Percentiles rank a stretch among this genome's conserved stretches.
Conservation (phyloP, 495 filamentous ascomycete species). For the Tuber indicum region DNA sequence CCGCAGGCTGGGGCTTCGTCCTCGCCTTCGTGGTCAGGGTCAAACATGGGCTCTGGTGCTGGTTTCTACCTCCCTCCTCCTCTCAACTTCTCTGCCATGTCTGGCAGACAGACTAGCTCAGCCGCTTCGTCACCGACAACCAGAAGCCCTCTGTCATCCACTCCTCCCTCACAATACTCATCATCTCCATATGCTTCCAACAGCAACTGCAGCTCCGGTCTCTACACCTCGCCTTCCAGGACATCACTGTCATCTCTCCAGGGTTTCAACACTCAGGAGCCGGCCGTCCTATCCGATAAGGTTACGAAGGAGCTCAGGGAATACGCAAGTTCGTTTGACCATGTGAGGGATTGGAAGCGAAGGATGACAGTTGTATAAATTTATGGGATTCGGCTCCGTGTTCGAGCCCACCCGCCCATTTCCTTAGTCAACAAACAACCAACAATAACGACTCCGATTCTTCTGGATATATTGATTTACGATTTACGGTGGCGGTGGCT, state of each 20-base stretch:
- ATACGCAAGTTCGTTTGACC: constrained; percentile 85
- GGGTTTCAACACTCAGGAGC: constrained; percentile 55
- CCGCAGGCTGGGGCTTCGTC: constrained; percentile 45
- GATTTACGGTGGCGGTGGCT: constrained; percentile 25
- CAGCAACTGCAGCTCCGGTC: constrained; percentile 32
- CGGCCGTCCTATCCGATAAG: constrained; percentile 60
- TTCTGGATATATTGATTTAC: constrained; percentile 30
- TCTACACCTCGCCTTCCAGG: constrained; percentile 60
- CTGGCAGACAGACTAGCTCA: constrained; percentile 28
- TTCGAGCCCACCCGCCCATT: neutral
- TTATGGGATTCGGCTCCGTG: constrained; percentile 2
- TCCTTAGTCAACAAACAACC: constrained; percentile 16
- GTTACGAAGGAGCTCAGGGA: constrained; percentile 71
- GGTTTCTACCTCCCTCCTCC: constrained; percentile 64
- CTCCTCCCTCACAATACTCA: constrained; percentile 38
- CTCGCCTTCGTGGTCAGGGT: constrained; percentile 47
- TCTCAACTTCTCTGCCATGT: constrained; percentile 53
- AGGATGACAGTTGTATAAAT: constrained; percentile 47
- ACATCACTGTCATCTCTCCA: constrained; percentile 75
- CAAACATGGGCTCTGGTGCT: constrained; percentile 43
- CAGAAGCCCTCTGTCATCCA: constrained; percentile 38
- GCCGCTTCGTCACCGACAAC: constrained; percentile 26
- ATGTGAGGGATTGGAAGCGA: constrained; percentile 60
- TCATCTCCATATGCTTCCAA: constrained; percentile 42
- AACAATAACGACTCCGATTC: constrained; percentile 26